Percentiles rank a stretch among this genome's conserved stretches.
phyloP scores from a whole-genome alignment of 805 yeast species.

The Scheffersomyces stipitis region DNA sequence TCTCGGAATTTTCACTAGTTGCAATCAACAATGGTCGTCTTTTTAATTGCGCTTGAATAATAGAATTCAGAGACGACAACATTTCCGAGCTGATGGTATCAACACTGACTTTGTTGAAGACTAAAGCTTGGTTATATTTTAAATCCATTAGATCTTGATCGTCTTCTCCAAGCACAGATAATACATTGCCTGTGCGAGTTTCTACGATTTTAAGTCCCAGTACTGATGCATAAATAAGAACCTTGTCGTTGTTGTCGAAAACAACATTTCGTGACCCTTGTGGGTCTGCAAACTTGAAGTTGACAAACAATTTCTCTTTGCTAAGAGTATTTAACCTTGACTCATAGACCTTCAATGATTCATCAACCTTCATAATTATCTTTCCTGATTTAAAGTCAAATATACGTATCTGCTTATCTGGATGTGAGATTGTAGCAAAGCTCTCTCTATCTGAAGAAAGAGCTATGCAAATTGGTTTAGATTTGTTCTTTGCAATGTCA shows the following conservation, averaged over 20 bases:
- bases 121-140: conserved; percentile 7
- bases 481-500: conserved; percentile 30
- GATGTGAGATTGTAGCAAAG: conserved; percentile 27
- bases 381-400: conserved; percentile 36
- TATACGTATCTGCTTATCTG: conserved; percentile 30
- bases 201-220: conserved; percentile 12
- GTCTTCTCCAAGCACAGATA: conserved; percentile 10
- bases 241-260: conserved; percentile 9
- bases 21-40: conserved; percentile 13
- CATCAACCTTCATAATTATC: conserved; percentile 8
- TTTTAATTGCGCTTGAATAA: conserved; percentile 13
- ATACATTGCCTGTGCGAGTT: conserved; percentile 6
- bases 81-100: conserved; percentile 10
- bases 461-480: conserved; percentile 16
- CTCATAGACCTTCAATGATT: conserved; percentile 5
- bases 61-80: conserved; percentile 16
- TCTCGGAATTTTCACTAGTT: conserved; percentile 8
- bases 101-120: conserved; percentile 11
- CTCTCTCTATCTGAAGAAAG: conserved; percentile 23
- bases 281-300: neutral
- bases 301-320: conserved; percentile 2
- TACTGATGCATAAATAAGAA: conserved; percentile 8
- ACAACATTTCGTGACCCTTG: conserved; percentile 2
- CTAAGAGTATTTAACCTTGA: neutral
- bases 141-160: conserved; percentile 8